Percentiles rank a stretch among this genome's conserved stretches.
These are phyloP conservation scores for Quercus phellos DNA, from an alignment of 331 rosid species.

Conservation along the genomic window DNA sequence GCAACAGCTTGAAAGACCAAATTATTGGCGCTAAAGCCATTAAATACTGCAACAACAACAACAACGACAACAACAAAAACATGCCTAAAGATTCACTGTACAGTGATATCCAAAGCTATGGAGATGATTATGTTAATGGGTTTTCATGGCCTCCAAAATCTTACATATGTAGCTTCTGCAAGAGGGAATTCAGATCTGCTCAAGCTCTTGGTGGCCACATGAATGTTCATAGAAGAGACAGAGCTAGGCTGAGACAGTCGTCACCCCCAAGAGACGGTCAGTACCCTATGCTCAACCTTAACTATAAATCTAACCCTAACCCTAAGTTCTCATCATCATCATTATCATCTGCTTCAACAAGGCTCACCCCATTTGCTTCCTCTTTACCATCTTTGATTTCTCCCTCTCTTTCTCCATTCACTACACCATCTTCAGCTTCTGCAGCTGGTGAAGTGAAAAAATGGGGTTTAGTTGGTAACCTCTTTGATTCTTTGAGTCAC, in stretches of 20 bases:
- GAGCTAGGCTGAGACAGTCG: constrained; percentile 74
- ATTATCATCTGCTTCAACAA: constrained; percentile 16
- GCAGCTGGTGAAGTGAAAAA: constrained; percentile 25
- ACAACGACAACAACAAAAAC: constrained; percentile 4
- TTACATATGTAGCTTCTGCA: constrained; percentile 80
- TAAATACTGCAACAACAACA: constrained; percentile 19
- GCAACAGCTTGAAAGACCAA: constrained; percentile 32
- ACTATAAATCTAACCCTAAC: constrained; percentile 42
- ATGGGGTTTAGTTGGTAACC: constrained; percentile 34
- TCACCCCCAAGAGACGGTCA: constrained; percentile 40
- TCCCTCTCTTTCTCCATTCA: constrained; percentile 14
- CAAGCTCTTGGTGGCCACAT: constrained; percentile 97
- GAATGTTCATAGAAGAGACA: constrained; percentile 91
- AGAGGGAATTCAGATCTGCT: constrained; percentile 85
- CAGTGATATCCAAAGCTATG: constrained; percentile 2
- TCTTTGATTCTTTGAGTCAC: constrained; percentile 26
- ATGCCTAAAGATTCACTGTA: constrained; percentile 16
- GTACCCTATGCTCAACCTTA: constrained; percentile 29
- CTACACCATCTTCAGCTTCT: constrained; percentile 13
- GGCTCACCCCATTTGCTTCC: constrained; percentile 23
- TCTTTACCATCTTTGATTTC: constrained; percentile 43
- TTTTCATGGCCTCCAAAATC: constrained; percentile 84
- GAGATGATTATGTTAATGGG: constrained; percentile 45
- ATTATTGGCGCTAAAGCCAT: constrained; percentile 12
- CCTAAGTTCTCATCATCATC: constrained; percentile 34